Conservation (phyloP, 2,329 filamentous ascomycete species). For the Basipetospora chlamydospora region DNA sequence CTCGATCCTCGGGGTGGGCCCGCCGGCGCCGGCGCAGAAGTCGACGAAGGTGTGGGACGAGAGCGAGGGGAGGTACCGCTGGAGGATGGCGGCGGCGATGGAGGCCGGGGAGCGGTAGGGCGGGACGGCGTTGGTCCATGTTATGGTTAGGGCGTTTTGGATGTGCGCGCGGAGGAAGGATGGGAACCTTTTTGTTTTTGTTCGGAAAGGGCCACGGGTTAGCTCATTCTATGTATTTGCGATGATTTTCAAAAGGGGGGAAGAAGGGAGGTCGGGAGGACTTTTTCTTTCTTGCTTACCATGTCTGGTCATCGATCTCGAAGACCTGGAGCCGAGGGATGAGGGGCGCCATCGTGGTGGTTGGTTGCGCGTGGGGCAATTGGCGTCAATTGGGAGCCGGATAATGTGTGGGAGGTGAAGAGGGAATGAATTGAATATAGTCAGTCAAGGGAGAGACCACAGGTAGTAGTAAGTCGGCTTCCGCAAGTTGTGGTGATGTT, state of each 20-base stretch:
- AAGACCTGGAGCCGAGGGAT: slow-evolving; percentile 48
- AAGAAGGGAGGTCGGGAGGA: slow-evolving; percentile 1
- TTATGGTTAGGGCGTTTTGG: slow-evolving; percentile 48
- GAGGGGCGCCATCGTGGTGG: slow-evolving; percentile 29
- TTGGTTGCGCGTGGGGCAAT: no score
- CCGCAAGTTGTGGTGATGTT: no score
- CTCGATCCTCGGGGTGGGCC: slow-evolving; percentile 53
- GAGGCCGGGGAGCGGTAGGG: slow-evolving; percentile 44
- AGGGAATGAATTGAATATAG: no score
- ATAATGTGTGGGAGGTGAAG: not conserved
- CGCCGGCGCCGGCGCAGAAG: slow-evolving; percentile 62
- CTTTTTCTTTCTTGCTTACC: slow-evolving; percentile 31
- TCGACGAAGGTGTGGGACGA: slow-evolving; percentile 52
- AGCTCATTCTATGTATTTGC: no score
- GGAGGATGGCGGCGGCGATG: slow-evolving; percentile 44
- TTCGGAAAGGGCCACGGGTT: no score
- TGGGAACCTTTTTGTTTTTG: slow-evolving; percentile 48
- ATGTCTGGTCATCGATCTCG: slow-evolving; percentile 53
- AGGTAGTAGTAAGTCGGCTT: no score
- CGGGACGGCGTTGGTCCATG: slow-evolving; percentile 47
- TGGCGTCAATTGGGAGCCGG: not conserved
- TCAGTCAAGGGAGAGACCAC: no score
- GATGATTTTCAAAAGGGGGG: not conserved
- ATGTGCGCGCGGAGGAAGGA: slow-evolving; percentile 47
- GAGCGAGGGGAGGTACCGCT: slow-evolving; percentile 31